Evolutionary conservation across 768 basidiomycete species (phyloP), one percentile per base, ranked within the genome.

Genomic region (Lentinula guzmanii): DNA sequence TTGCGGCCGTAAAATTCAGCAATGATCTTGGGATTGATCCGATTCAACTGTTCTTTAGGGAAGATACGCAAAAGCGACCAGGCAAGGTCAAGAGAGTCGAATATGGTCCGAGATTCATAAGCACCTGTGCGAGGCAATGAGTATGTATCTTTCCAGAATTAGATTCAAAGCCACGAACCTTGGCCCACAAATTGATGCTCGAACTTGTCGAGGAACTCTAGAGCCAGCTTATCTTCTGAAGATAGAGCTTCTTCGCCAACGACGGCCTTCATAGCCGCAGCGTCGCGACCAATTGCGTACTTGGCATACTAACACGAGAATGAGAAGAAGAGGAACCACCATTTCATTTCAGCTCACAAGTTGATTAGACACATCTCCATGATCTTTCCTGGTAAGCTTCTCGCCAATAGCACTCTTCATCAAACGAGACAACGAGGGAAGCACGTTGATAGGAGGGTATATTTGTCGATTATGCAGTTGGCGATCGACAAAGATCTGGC

Each of bases 371-470:
- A 99, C 97, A 76, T 99, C 97, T 69, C 95, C 92, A 73, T 98
- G 97, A 76, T 99, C 97, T 77, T 96, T 96, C 73, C 97, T 83
- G 62, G 97, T 98, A 71, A 98, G 80, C 76, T 92, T 86, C 77
- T 98, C 96, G 66, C 97, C 97, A 75, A 98, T 98, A 65, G 97
- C 97, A 68, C 91, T 93, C 87, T 99, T 99, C 97, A 99, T 99
- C 73, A 99, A 79, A 76, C 97, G 95, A 67, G 97, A 98, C 70
- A 99, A 82, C 65, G 97, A 98, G 63, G 97, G 97, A 52, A 99
- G 82, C 63, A 99, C 96, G 78, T 99, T 99, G 82, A 99, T 98
- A 54, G 97, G 97, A 39, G 97, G 97, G 78, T 98, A 98, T 72
- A 98, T 95, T 75, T 95, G 93, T 69, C 90, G 82, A 80, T 99